Percentiles rank a stretch among this genome's conserved stretches.
Evolutionary conservation across 2,329 filamentous ascomycete genomes (phyloP).

Genomic region (Penicillium italicum): DNA sequence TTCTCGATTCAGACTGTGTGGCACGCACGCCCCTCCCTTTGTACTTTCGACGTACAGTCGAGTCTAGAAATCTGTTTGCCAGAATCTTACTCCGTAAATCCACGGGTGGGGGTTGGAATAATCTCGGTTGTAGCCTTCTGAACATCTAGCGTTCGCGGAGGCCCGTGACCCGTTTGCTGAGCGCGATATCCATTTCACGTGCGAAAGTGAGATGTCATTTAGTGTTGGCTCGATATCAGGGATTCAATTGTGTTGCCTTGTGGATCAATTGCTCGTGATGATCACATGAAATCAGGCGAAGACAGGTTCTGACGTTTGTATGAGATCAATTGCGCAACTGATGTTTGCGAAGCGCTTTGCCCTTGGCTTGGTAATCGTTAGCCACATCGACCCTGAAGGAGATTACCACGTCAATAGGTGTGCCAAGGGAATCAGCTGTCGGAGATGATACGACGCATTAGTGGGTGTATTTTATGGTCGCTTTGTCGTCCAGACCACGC

Average conservation of each 20-base stretch:
- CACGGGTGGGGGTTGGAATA: not conserved
- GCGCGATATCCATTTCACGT: not conserved
- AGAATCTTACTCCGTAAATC: not conserved
- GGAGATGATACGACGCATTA: not conserved
- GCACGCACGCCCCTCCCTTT: conserved; percentile 7
- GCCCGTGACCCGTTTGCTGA: not conserved
- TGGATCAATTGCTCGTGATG: not conserved
- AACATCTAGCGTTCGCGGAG: not conserved
- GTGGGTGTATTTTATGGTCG: not conserved
- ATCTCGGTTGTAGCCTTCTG: not conserved
- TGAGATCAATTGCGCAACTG: not conserved
- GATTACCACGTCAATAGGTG: not conserved
- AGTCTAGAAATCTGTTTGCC: not conserved
- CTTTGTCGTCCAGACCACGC: not conserved
- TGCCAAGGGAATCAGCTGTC: not conserved
- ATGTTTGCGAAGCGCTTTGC: conserved; percentile 3
- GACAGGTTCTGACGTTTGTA: not conserved
- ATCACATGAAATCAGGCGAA: not conserved
- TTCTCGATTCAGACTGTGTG: conserved; percentile 7
- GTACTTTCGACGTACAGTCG: no score
- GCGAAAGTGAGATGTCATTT: not conserved
- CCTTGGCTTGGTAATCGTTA: not conserved
- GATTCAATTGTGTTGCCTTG: not conserved
- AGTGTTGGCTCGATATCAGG: not conserved
- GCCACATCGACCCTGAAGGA: not conserved